Conservation (phyloP, 2,329 filamentous ascomycete species). For the Diplodia scrobiculata region DNA sequence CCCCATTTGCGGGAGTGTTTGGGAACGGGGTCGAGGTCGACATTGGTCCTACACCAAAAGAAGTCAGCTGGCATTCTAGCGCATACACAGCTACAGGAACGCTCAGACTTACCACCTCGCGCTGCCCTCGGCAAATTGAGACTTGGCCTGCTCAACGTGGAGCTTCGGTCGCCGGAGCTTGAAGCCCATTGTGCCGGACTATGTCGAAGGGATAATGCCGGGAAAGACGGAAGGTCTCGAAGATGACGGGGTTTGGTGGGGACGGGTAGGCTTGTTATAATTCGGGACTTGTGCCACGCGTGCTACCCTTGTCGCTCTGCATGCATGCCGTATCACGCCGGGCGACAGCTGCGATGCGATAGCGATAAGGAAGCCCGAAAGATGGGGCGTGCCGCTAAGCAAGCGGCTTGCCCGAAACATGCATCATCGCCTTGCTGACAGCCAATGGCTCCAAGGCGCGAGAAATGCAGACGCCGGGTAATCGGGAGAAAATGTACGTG, state of each 20-base stretch:
- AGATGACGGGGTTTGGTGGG: not conserved
- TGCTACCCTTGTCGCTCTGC: slow-evolving; percentile 12
- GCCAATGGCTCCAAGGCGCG: no score
- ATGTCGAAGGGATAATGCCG: not conserved
- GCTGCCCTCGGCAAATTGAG: slow-evolving; percentile 49
- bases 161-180: slow-evolving; percentile 42
- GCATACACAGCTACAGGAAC: not conserved
- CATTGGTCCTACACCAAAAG: slow-evolving; percentile 45
- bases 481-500: no score
- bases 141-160: slow-evolving; percentile 50
- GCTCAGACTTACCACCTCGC: slow-evolving; percentile 18
- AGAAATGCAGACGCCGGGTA: not conserved
- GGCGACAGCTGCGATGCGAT: slow-evolving; percentile 4
- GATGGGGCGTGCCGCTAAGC: slow-evolving; percentile 5
- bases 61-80: not conserved
- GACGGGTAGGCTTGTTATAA: slow-evolving; percentile 19
- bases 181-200: not conserved
- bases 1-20: slow-evolving; percentile 51
- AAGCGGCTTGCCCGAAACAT: not conserved
- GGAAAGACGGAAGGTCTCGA: not conserved
- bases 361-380: slow-evolving; percentile 13
- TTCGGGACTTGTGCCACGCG: not conserved
- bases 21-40: slow-evolving; percentile 55
- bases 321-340: slow-evolving; percentile 15
- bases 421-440: not conserved